Base-by-base conservation (phyloP, 73 alveolate genomes). In the Uronychia setigera region DNA sequence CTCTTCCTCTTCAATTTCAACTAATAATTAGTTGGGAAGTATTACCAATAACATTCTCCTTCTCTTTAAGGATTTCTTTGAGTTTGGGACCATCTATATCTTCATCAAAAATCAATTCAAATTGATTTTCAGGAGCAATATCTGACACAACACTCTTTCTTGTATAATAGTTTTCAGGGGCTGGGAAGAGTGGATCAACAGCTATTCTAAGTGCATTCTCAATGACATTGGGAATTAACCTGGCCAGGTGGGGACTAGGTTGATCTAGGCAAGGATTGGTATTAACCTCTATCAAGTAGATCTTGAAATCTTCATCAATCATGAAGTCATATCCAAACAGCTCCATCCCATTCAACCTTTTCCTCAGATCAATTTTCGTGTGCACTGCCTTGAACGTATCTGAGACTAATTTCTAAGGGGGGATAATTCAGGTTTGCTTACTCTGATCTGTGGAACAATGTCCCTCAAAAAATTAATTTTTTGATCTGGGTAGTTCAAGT, bases 201-300 rank as follows among this genome's bases (percentile, higher is more conserved):
- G 78, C 89, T 5, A 91, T 76, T 46, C 84, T 77, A 35, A 87
- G 82, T 26, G 96, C 59, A 59, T 84, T 91, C 19, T 91, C 96
- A 0, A 91, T 77, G 58, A 91, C 84, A 25, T 84, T 78, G 26
- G 96, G 96, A 29, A 96, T 96, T 14, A 96, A 77, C 74, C 96
- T 60, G 31, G 98, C 94, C 33, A 94, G 88, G 31, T 93, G 82
- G 26, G 99, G 99, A 79, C 99, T 91, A 5, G 98, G 88, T 35
- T 92, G 81, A 60, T 96, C 99, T 29, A 97, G 87, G 82, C 99
- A 96, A 19, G 99, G 99, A 87, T 97, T 97, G 25, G 99, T 97
- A 85, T 97, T 97, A 13, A 96, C 98, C 80, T 97, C 99, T 0
- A 97, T 93, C 34, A 97, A 91, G 88, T 93, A 94, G 26, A 95